Conservation (phyloP, 148 eudicot species). For the Camellia lanceoleosa region DNA sequence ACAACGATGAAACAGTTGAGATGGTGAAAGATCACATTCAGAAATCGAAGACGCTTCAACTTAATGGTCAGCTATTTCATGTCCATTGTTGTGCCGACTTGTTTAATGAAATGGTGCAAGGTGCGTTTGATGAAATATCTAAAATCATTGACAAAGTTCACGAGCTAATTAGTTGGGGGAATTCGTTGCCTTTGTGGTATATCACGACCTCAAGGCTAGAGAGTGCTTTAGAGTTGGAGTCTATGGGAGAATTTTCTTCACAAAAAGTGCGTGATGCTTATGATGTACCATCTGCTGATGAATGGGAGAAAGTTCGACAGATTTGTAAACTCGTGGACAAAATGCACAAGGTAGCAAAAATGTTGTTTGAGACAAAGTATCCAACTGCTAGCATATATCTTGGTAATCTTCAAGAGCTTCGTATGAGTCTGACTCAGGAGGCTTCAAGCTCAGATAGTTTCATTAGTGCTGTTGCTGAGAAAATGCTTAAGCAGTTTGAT, state of each 20-base stretch:
- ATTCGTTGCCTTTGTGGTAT: neutral
- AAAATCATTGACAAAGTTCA: neutral
- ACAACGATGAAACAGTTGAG: too few species aligned
- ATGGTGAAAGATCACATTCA: too few species aligned
- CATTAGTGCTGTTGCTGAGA: neutral
- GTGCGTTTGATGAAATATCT: neutral
- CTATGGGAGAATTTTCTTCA: neutral
- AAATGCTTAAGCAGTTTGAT: slow-evolving; percentile 5
- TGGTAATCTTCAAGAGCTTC: neutral
- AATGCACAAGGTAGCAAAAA: neutral
- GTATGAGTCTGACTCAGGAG: neutral
- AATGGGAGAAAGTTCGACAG: neutral
- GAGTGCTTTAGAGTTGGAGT: slow-evolving; percentile 1
- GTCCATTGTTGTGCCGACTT: slow-evolving; percentile 1
- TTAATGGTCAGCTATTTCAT: neutral
- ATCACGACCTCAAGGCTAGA: neutral
- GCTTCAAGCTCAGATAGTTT: neutral
- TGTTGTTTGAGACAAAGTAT: neutral
- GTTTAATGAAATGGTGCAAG: neutral
- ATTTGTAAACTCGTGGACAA: slow-evolving; percentile 2
- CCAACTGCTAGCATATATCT: slow-evolving; percentile 8
- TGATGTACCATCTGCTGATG: slow-evolving; percentile 4
- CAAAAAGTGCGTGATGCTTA: neutral
- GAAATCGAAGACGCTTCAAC: neutral
- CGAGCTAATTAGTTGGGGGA: neutral